A percentile compares a stretch with the other conserved stretches of the same genome.
Evolutionary conservation across 192 early-diverging fungal species (phyloP).

Genomic region (Spizellomyces sp.): DNA sequence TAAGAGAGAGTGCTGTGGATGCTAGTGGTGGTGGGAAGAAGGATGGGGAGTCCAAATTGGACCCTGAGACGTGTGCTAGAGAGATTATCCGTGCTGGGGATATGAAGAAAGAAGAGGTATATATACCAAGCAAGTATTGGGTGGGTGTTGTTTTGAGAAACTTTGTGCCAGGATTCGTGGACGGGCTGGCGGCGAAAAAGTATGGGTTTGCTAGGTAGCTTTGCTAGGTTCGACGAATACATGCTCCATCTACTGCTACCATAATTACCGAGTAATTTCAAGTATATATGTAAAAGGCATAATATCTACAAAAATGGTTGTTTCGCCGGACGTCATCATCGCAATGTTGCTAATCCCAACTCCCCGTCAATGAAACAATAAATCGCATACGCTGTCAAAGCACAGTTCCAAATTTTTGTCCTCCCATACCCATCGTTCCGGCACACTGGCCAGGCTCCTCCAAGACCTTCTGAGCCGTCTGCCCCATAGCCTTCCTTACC

Average conservation of each 20-base stretch:
- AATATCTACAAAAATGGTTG: no score
- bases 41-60: constrained; percentile 50
- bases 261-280: no score
- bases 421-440: constrained; percentile 30
- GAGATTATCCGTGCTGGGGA: constrained; percentile 67
- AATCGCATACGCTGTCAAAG: not conserved
- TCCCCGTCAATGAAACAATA: no score
- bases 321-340: no score
- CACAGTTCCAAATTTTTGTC: constrained; percentile 15
- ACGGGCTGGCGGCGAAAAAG: constrained; percentile 70
- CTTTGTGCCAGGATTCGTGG: constrained; percentile 62
- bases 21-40: constrained; percentile 45
- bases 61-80: constrained; percentile 58
- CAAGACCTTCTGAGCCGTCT: constrained; percentile 16
- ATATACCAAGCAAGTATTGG: constrained; percentile 65
- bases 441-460: constrained; percentile 32
- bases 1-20: constrained; percentile 70
- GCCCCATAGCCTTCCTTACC: constrained; percentile 19
- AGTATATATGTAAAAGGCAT: no score
- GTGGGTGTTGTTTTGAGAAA: constrained; percentile 49
- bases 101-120: constrained; percentile 53
- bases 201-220: constrained; percentile 50
- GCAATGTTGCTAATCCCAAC: no score
- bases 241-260: no score
- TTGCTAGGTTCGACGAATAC: no score